Conservation (phyloP, 495 filamentous ascomycete genomes). For the Aspergillus olivimuriae region DNA sequence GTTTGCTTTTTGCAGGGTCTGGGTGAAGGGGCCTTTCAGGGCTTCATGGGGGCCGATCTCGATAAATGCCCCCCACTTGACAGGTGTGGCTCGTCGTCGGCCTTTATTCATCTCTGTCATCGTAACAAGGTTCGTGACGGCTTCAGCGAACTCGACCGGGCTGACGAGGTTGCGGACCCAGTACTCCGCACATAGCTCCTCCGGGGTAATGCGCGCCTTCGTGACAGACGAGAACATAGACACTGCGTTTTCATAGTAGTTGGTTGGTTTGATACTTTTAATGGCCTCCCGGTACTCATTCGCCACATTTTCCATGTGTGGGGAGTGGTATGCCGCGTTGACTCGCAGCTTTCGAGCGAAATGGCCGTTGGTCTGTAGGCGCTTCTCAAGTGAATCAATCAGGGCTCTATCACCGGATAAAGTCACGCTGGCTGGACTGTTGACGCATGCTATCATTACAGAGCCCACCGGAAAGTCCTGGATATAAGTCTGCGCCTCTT, state of each 20-base stretch:
- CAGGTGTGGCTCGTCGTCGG: slow-evolving; percentile 14
- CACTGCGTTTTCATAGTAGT: slow-evolving; percentile 2
- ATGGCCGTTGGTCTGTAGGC: slow-evolving; percentile 22
- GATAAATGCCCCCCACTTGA: slow-evolving; percentile 21
- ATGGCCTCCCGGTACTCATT: slow-evolving; percentile 11
- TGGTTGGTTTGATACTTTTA: slow-evolving; percentile 13
- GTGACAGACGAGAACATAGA: slow-evolving; percentile 36
- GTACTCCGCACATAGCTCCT: slow-evolving; percentile 23
- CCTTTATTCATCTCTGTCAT: slow-evolving; percentile 15
- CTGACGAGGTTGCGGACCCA: slow-evolving; percentile 40
- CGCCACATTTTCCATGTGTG: slow-evolving; percentile 32
- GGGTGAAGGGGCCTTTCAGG: slow-evolving; percentile 51
- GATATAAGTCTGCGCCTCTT: slow-evolving; percentile 18
- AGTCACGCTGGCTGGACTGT: slow-evolving; percentile 38
- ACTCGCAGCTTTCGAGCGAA: slow-evolving; percentile 41
- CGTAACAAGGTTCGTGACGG: slow-evolving; percentile 14
- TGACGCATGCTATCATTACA: slow-evolving; percentile 40
- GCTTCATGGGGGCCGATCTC: slow-evolving; percentile 57
- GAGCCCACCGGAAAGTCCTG: slow-evolving; percentile 4
- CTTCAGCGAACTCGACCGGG: slow-evolving; percentile 37
- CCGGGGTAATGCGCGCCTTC: slow-evolving; percentile 13
- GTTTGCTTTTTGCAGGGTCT: slow-evolving; percentile 42
- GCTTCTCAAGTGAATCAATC: slow-evolving; percentile 26
- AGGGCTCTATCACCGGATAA: slow-evolving; percentile 33
- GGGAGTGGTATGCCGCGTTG: slow-evolving; percentile 52